These are phyloP conservation scores for Ocimum tenuiflorum DNA, from an alignment of 257 asterid species.

Conservation along the genomic window DNA sequence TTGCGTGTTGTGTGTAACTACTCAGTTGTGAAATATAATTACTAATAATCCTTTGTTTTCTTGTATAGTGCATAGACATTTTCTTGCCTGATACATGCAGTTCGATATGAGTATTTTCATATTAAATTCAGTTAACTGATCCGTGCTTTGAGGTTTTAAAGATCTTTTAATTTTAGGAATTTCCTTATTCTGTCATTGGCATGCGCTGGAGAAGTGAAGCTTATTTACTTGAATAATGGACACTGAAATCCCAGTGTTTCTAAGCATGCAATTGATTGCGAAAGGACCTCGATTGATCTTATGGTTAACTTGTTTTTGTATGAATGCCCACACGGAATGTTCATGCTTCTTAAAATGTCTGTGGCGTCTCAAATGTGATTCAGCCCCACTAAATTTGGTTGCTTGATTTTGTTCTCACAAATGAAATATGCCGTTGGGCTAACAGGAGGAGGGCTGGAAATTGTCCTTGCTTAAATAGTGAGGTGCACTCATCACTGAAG, in stretches of 20 bases:
- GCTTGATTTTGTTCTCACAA: slow-evolving; percentile 1
- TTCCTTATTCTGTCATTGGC: background rate
- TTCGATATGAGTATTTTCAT: background rate
- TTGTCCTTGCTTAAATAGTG: slow-evolving; percentile 9
- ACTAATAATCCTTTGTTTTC: background rate
- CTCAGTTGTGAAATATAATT: background rate
- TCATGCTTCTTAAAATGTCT: background rate
- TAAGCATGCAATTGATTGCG: background rate
- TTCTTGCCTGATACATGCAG: background rate
- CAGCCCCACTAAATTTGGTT: background rate
- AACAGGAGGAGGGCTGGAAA: slow-evolving; percentile 12
- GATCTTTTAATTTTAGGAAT: background rate
- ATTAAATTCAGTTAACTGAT: background rate
- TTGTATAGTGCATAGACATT: background rate
- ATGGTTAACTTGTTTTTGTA: too few species aligned
- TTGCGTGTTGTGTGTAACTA: background rate
- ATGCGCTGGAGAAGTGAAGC: background rate
- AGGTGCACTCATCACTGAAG: background rate
- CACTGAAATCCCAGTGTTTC: background rate
- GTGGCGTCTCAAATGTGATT: too few species aligned
- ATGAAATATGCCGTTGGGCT: background rate
- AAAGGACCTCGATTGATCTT: background rate
- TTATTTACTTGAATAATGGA: background rate
- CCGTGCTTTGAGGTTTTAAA: background rate
- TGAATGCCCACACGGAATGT: too few species aligned